Evolutionary conservation across 2,329 filamentous ascomycete genomes (phyloP).

Genomic region (Talaromyces pinophilus): DNA sequence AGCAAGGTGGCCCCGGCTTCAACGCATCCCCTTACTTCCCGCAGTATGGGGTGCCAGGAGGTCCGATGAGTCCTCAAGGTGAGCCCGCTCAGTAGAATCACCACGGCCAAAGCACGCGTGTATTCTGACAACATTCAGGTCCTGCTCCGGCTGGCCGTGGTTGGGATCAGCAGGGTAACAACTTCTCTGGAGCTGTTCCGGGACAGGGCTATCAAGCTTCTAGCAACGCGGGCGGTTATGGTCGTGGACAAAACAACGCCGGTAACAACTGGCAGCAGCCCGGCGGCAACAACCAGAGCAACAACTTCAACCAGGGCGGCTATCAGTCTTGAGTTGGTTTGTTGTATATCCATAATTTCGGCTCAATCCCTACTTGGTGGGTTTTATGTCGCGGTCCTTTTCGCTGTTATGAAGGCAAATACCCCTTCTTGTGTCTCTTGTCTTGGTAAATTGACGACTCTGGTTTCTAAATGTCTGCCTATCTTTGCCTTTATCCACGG

Average conservation of each 20-base stretch:
- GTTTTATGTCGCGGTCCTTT: slow-evolving; percentile 19
- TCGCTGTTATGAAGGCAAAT: slow-evolving; percentile 25
- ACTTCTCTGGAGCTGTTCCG: slow-evolving; percentile 46
- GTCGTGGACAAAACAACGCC: slow-evolving; percentile 66
- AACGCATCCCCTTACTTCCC: slow-evolving; percentile 83
- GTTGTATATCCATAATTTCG: slow-evolving; percentile 20
- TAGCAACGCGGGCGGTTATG: slow-evolving; percentile 79
- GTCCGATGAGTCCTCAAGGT: slow-evolving; percentile 64
- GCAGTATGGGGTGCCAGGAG: slow-evolving; percentile 77
- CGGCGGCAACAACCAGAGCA: slow-evolving; percentile 47
- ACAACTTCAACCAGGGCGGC: slow-evolving; percentile 60
- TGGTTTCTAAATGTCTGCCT: slow-evolving; percentile 28
- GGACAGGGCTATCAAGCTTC: slow-evolving; percentile 63
- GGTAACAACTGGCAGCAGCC: slow-evolving; percentile 57
- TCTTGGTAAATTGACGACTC: slow-evolving; percentile 27
- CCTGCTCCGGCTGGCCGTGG: slow-evolving; percentile 60
- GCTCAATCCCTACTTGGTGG: slow-evolving; percentile 18
- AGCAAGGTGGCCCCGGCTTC: slow-evolving; percentile 69
- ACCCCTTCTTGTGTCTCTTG: slow-evolving; percentile 24
- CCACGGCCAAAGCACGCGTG: slow-evolving; percentile 20
- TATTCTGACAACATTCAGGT: slow-evolving; percentile 52
- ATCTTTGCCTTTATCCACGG: slow-evolving; percentile 26
- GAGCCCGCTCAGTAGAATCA: slow-evolving; percentile 9
- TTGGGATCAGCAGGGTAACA: slow-evolving; percentile 58
- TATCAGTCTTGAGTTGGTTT: slow-evolving; percentile 56